These are phyloP conservation scores for Mrakia gelida DNA, from an alignment of 768 basidiomycete genomes.

Conservation along the genomic window DNA sequence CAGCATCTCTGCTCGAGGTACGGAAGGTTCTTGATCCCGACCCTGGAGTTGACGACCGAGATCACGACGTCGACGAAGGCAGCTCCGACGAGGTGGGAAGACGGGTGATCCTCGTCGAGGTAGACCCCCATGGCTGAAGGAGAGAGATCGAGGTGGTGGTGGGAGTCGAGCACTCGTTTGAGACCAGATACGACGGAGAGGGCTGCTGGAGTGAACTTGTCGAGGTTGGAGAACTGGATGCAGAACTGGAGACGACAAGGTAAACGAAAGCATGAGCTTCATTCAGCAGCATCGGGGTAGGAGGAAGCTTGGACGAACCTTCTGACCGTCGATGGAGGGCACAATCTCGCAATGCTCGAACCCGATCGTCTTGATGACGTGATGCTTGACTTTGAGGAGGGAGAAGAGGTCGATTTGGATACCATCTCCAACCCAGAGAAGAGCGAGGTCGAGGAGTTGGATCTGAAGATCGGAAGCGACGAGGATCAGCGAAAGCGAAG, in stretches of 20 bases:
- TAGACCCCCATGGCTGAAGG: conserved; percentile 51
- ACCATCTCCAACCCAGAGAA: conserved; percentile 66
- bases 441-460: conserved; percentile 46
- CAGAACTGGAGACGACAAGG: conserved; percentile 43
- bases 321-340: conserved; percentile 50
- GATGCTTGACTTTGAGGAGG: conserved; percentile 59
- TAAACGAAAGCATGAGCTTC: neutral
- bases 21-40: conserved; percentile 53
- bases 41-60: conserved; percentile 51
- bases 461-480: neutral
- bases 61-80: conserved; percentile 61
- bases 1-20: conserved; percentile 58
- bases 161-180: conserved; percentile 58
- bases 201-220: conserved; percentile 48
- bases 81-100: conserved; percentile 56
- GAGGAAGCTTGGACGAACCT: conserved; percentile 11
- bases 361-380: conserved; percentile 53
- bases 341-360: conserved; percentile 54
- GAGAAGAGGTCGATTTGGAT: conserved; percentile 53
- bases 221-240: conserved; percentile 55
- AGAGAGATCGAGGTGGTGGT: conserved; percentile 52
- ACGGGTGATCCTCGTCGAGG: conserved; percentile 49
- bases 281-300: neutral
- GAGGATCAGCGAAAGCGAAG: neutral
- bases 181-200: conserved; percentile 60